These are phyloP conservation scores for Pyrenophora graminea DNA, from an alignment of 2,329 filamentous ascomycete species.

Conservation along the genomic window DNA sequence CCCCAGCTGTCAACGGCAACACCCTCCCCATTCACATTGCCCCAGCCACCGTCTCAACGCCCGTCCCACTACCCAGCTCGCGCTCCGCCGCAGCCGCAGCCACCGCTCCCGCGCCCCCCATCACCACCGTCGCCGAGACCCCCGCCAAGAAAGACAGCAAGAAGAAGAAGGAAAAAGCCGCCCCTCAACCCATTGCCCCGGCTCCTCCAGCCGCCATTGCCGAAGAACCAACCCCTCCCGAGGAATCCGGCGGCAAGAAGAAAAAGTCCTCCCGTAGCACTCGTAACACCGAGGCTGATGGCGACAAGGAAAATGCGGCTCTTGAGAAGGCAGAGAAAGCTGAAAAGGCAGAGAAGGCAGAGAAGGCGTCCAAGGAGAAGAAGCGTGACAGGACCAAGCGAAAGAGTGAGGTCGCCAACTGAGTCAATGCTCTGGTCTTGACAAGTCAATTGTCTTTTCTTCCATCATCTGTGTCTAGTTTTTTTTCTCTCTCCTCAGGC, in stretches of 20 bases:
- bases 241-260: constrained; percentile 35
- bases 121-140: constrained; percentile 17
- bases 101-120: background rate
- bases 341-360: constrained; percentile 8
- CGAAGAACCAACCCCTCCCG: constrained; percentile 35
- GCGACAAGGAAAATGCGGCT: constrained; percentile 32
- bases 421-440: constrained; percentile 10
- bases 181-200: constrained; percentile 32
- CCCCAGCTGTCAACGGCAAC: constrained; percentile 31
- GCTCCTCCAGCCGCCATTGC: constrained; percentile 24
- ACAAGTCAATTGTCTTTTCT: constrained; percentile 12
- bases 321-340: constrained; percentile 15
- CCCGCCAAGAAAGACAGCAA: constrained; percentile 42
- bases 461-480: background rate
- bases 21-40: constrained; percentile 20
- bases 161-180: constrained; percentile 40
- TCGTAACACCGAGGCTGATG: constrained; percentile 38
- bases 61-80: constrained; percentile 33
- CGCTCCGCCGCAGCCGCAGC: constrained; percentile 20
- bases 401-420: constrained; percentile 33
- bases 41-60: constrained; percentile 24
- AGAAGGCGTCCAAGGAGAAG: constrained; percentile 27
- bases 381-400: constrained; percentile 43
- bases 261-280: constrained; percentile 44
- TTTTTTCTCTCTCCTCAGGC: background rate